These are phyloP conservation scores for Coemansia sp. DNA, from an alignment of 192 early-diverging fungal genomes.

Conservation along the genomic window DNA sequence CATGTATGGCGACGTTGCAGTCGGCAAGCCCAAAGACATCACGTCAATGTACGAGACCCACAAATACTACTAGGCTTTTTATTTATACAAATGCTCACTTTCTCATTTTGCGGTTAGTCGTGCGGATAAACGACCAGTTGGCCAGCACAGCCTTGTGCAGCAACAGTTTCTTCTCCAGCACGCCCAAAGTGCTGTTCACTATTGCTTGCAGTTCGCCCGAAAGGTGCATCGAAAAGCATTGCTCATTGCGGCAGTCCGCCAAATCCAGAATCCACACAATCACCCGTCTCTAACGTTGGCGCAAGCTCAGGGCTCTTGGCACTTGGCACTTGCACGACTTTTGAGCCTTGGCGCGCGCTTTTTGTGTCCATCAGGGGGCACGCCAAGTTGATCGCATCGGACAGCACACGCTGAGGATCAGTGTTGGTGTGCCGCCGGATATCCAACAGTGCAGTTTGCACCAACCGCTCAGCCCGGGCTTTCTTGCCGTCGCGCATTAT, in stretches of 20 bases:
- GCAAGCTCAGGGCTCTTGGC: slow-evolving; percentile 73
- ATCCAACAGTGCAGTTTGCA: slow-evolving; percentile 66
- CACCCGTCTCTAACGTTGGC: slow-evolving; percentile 72
- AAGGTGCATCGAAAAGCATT: slow-evolving; percentile 67
- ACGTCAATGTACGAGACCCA: slow-evolving; percentile 33
- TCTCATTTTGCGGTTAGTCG: neutral
- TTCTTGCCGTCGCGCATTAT: slow-evolving; percentile 95
- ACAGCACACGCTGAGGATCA: slow-evolving; percentile 67
- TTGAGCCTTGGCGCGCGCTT: slow-evolving; percentile 74
- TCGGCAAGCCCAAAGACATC: slow-evolving; percentile 15
- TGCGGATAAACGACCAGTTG: slow-evolving; percentile 73
- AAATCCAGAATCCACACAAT: slow-evolving; percentile 88
- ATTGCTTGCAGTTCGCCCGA: slow-evolving; percentile 80
- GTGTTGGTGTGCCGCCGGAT: slow-evolving; percentile 62
- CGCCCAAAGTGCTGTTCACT: slow-evolving; percentile 66
- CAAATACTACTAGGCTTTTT: slow-evolving; percentile 26
- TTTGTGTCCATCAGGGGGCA: slow-evolving; percentile 75
- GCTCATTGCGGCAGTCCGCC: slow-evolving; percentile 62
- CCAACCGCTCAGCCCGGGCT: slow-evolving; percentile 64
- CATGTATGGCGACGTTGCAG: slow-evolving; percentile 34
- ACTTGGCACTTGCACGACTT: slow-evolving; percentile 77
- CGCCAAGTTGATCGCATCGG: slow-evolving; percentile 70
- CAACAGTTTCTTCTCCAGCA: slow-evolving; percentile 71
- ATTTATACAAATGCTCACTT: neutral
- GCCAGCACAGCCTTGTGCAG: slow-evolving; percentile 79